Evolutionary conservation across 129 eudicot species (phyloP).

Genomic region (Chrysanthemum lavandulifolium): DNA sequence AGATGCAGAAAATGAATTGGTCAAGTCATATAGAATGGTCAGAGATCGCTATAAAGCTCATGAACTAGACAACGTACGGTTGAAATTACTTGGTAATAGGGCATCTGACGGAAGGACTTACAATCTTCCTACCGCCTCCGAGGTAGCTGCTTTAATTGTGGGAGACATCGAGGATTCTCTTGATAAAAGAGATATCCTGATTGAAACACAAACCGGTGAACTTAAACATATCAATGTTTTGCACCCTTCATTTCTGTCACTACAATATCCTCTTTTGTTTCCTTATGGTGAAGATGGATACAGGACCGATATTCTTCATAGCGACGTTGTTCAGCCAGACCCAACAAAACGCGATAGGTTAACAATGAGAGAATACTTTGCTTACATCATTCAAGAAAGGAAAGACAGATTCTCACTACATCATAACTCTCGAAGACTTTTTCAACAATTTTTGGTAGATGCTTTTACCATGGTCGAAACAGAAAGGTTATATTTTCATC

Average conservation of each 20-base stretch:
- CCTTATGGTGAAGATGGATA: not conserved
- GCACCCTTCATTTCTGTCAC: not conserved
- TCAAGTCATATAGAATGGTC: not conserved
- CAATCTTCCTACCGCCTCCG: not conserved
- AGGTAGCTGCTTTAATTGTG: not conserved
- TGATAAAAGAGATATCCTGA: conserved; percentile 4
- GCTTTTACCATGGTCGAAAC: no score
- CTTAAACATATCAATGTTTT: not conserved
- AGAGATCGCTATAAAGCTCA: not conserved
- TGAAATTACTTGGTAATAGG: not conserved
- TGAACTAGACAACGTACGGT: not conserved
- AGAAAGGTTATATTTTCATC: no score
- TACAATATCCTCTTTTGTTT: not conserved
- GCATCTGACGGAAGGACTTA: not conserved
- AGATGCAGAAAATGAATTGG: not conserved
- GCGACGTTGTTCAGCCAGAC: not conserved
- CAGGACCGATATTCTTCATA: not conserved
- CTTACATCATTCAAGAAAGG: no score
- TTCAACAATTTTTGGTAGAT: no score
- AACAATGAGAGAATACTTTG: not conserved
- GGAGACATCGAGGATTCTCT: not conserved
- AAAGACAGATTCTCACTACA: no score
- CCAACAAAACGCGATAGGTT: not conserved
- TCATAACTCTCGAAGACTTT: no score
- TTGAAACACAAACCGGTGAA: not conserved